phyloP scores from a whole-genome alignment of 2,329 filamentous ascomycete species.

The Microascus cirrosus region DNA sequence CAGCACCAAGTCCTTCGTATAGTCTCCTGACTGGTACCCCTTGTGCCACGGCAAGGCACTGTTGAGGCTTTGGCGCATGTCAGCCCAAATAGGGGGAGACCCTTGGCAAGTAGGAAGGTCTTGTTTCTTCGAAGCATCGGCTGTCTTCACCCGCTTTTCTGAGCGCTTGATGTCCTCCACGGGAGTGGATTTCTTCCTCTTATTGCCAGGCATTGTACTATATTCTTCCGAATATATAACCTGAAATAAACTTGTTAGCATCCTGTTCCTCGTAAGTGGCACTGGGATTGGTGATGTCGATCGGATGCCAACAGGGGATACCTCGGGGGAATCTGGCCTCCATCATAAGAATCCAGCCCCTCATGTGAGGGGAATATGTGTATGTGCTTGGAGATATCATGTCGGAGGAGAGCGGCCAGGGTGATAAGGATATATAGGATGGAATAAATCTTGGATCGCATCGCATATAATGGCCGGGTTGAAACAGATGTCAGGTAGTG shows the following conservation, averaged over 20 bases:
- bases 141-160: neutral
- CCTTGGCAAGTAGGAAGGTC: neutral
- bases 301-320: neutral
- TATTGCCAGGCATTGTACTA: neutral
- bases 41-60: constrained; percentile 54
- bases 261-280: neutral
- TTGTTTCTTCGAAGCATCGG: neutral
- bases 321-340: neutral
- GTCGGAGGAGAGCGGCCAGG: neutral
- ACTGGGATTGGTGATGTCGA: neutral
- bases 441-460: no score
- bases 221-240: neutral
- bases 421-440: neutral
- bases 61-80: constrained; percentile 47
- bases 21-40: constrained; percentile 47
- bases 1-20: constrained; percentile 36
- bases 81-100: constrained; percentile 37
- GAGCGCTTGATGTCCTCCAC: neutral
- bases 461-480: no score
- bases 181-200: neutral
- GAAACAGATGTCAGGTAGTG: neutral
- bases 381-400: neutral
- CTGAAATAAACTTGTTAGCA: neutral
- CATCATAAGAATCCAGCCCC: neutral
- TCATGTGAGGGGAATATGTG: neutral